Conservation (phyloP, 805 yeast genomes). For the Pichia paraexigua region DNA sequence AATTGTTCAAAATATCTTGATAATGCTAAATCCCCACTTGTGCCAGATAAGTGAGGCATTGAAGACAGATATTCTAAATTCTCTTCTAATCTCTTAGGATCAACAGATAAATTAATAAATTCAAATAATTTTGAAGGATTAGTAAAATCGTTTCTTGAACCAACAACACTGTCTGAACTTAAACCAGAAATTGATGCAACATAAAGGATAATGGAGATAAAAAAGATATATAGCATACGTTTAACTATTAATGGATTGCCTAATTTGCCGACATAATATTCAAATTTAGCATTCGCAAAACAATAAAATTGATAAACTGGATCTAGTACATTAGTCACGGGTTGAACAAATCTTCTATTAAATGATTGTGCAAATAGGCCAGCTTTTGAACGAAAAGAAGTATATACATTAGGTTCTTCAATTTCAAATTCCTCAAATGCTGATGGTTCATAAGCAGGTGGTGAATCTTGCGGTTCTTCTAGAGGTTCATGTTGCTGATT, state of each 20-base stretch:
- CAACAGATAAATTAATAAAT: constrained; percentile 45
- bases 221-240: constrained; percentile 61
- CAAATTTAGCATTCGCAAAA: constrained; percentile 39
- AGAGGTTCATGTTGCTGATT: background rate
- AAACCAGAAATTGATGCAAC: constrained; percentile 50
- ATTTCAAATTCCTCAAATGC: constrained; percentile 36
- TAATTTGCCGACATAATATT: constrained; percentile 48
- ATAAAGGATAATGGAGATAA: constrained; percentile 53
- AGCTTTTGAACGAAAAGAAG: constrained; percentile 25
- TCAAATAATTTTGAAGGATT: constrained; percentile 46
- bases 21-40: constrained; percentile 73
- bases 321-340: constrained; percentile 38
- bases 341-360: constrained; percentile 32
- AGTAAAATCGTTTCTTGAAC: constrained; percentile 50
- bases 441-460: constrained; percentile 20
- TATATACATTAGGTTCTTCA: constrained; percentile 26
- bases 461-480: constrained; percentile 10
- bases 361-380: constrained; percentile 31
- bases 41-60: constrained; percentile 84
- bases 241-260: constrained; percentile 85
- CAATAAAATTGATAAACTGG: constrained; percentile 44
- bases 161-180: constrained; percentile 35
- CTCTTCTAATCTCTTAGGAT: constrained; percentile 49
- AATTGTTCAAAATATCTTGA: constrained; percentile 57
- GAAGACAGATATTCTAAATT: constrained; percentile 65